Evolutionary conservation across 805 yeast species (phyloP), one percentile per base, ranked within the genome.

Genomic region (Sungouiozyma intestinalis): DNA sequence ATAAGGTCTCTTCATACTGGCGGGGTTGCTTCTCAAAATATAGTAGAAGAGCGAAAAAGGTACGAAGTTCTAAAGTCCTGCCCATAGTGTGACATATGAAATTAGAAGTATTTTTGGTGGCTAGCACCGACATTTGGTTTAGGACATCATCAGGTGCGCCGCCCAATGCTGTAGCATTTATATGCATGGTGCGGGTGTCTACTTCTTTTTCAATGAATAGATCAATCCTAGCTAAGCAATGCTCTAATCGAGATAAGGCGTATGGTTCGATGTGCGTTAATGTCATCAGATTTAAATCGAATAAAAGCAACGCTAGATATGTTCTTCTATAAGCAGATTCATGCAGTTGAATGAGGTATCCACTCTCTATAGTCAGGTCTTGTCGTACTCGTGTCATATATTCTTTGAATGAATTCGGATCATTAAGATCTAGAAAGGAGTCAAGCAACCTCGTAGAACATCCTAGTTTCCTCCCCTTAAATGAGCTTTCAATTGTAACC

Each of bases 31-130:
- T 39, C 43, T 60, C 64, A 37, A 56, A 58, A 47, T 58, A 54
- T 17, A 54, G 41, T 40, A 57, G 45, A n/a, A 58, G 19, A 2
- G 63, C 55, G 42, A 51, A 48, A 1, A 58, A 48, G 2, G 55
- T 49, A 41, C 63, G 51, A 13, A 57, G 45, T 37, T 55, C 36
- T 27, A 55, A 41, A 32, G 52, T 37, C 20, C 46, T 46, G 35
- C 57, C 52, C 45, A 58, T 41, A 20, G 52, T 42, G n/a, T 53
- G 45, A n/a, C 52, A 48, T 16, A 57, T 56, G 38, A 57, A 47
- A 4, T 49, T 41, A 9, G 48, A 40, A 1, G 58, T 43, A 32
- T 42, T 45, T 38, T 38, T 39, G 8, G 51, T 44, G 11, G 45
- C 36, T 4, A 45, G 16, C 2, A 45, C 20, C 14, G 46, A 42